Evolutionary conservation across 257 asterid genomes (phyloP).

Genomic region (Euphrasia confusa): DNA sequence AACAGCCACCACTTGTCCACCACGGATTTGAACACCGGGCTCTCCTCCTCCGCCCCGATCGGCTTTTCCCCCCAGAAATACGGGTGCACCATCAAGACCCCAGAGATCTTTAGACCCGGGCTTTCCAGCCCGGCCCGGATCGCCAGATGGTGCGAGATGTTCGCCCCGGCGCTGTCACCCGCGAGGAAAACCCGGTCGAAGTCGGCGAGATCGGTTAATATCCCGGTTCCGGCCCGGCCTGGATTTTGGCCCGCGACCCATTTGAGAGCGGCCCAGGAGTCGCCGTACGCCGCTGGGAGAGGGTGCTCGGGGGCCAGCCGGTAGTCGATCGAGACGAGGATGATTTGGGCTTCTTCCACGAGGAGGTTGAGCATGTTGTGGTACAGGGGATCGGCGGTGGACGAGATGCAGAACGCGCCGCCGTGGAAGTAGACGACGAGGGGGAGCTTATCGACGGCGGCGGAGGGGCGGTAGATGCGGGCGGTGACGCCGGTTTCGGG

Average conservation of each 20-base stretch:
- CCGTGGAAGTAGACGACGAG: conserved; percentile 72
- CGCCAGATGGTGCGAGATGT: conserved; percentile 59
- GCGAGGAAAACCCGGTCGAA: conserved; percentile 49
- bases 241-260: conserved; percentile 41
- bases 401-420: conserved; percentile 63
- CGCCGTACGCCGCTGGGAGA: conserved; percentile 61
- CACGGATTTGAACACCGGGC: conserved; percentile 46
- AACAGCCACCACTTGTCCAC: conserved; percentile 75
- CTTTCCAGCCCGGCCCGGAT: conserved; percentile 29
- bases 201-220: conserved; percentile 37
- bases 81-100: conserved; percentile 57
- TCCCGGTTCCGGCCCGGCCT: background rate
- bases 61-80: conserved; percentile 74
- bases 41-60: conserved; percentile 48
- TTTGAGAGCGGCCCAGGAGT: conserved; percentile 51
- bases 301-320: conserved; percentile 66
- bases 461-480: conserved; percentile 49
- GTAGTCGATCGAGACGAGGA: conserved; percentile 52
- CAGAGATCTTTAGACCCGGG: conserved; percentile 25
- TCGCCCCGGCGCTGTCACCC: conserved; percentile 91
- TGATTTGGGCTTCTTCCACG: conserved; percentile 38
- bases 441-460: conserved; percentile 35
- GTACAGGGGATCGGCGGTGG: conserved; percentile 50
- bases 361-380: conserved; percentile 46
- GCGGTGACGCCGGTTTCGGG: conserved; percentile 44